Conservation (phyloP, 306 rosid genomes). For the Cucurbita moschata region DNA sequence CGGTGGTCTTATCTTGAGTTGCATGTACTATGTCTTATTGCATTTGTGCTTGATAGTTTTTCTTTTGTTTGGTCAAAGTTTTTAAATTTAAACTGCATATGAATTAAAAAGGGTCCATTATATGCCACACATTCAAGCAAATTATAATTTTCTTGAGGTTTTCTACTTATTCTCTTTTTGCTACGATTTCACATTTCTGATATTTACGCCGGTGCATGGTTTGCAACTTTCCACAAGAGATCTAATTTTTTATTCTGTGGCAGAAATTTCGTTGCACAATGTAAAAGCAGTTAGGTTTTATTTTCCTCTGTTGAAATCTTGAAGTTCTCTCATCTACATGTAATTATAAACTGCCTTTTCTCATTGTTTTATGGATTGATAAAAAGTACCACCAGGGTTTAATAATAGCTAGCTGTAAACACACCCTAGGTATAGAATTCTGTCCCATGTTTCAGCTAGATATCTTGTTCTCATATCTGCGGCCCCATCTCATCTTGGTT, state of each 20-base stretch:
- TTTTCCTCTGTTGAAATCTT: background rate
- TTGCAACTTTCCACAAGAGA: background rate
- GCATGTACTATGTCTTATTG: background rate
- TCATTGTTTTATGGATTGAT: background rate
- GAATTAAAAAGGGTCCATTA: too few species aligned
- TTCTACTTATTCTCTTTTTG: background rate
- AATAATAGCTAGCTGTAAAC: background rate
- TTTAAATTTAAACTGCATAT: too few species aligned
- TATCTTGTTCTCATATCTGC: background rate
- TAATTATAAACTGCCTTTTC: background rate
- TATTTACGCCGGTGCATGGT: background rate
- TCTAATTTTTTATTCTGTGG: background rate
- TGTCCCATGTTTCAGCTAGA: background rate
- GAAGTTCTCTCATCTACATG: background rate
- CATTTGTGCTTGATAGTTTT: too few species aligned
- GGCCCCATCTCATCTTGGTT: background rate
- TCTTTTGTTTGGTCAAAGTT: too few species aligned
- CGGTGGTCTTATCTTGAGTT: background rate
- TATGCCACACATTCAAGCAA: too few species aligned
- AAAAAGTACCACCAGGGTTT: background rate
- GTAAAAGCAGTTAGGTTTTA: background rate
- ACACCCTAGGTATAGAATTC: background rate
- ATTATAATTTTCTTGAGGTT: background rate
- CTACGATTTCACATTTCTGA: background rate
- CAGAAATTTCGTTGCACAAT: background rate